Evolutionary conservation across 192 early-diverging fungal species (phyloP).

Genomic region (Podochytrium sp.): DNA sequence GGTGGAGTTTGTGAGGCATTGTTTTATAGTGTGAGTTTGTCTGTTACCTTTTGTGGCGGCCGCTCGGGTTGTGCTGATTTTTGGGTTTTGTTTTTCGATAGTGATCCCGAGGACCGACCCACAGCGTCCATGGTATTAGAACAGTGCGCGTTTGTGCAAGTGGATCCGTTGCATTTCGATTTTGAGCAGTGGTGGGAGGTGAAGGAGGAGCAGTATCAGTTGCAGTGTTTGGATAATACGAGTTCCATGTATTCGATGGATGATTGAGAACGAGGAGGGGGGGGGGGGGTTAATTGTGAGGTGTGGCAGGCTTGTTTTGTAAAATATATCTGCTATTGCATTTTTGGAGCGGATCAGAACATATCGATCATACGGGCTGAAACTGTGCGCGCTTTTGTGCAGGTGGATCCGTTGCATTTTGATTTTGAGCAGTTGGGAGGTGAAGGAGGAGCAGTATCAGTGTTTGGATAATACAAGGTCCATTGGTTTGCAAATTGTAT

Average conservation of each 20-base stretch:
- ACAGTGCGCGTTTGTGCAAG: conserved; percentile 63
- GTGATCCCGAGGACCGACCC: conserved; percentile 71
- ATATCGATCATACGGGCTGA: too few species aligned
- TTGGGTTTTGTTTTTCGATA: conserved; percentile 10
- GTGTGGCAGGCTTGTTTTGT: too few species aligned
- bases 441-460: too few species aligned
- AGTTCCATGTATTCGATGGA: conserved; percentile 5
- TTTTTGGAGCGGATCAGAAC: too few species aligned
- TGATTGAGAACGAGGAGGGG: too few species aligned
- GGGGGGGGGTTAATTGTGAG: too few species aligned
- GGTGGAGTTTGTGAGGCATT: conserved; percentile 67
- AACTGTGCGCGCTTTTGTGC: too few species aligned
- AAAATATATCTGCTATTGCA: too few species aligned
- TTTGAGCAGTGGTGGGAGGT: conserved; percentile 21
- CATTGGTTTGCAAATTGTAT: too few species aligned
- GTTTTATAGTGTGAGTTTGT: conserved; percentile 71
- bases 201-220: conserved; percentile 24
- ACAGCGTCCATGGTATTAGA: conserved; percentile 67
- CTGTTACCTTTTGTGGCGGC: neutral
- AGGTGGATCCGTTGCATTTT: too few species aligned
- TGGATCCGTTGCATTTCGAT: conserved; percentile 31
- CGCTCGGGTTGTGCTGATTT: neutral
- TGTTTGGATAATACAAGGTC: too few species aligned
- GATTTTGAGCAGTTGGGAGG: too few species aligned
- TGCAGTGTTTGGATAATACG: neutral